Conservation (phyloP, 257 asterid genomes). For the Thymus quinquecostatus region DNA sequence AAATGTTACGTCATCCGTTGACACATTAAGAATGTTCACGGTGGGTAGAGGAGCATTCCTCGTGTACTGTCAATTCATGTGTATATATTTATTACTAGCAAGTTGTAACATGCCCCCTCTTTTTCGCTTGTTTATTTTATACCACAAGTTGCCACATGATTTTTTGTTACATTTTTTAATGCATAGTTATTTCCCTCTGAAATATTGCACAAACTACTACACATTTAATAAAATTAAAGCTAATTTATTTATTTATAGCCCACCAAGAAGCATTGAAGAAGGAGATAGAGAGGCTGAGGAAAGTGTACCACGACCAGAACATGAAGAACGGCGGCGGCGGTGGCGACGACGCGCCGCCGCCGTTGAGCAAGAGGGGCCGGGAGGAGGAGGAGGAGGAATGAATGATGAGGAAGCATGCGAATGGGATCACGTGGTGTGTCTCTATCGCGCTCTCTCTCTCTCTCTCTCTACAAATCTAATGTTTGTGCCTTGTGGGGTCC, state of each 20-base stretch:
- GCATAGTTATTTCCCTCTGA: not conserved
- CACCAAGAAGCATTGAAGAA: conserved; percentile 86
- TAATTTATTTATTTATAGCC: conserved; percentile 41
- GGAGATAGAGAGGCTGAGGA: conserved; percentile 82
- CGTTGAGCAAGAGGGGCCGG: conserved; percentile 24
- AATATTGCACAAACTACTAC: not conserved
- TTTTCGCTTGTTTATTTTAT: not conserved
- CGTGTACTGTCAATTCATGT: not conserved
- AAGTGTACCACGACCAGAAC: conserved; percentile 68
- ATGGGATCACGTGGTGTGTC: conserved; percentile 47
- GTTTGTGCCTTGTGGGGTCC: not conserved
- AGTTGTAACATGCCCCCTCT: not conserved
- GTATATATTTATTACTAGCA: not conserved
- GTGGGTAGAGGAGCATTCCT: no score
- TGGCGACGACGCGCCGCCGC: conserved; percentile 27
- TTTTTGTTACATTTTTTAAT: not conserved
- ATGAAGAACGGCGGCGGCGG: conserved; percentile 24
- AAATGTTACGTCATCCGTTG: no score
- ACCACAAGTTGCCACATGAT: not conserved
- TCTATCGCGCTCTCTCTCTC: conserved; percentile 17
- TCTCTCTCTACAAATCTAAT: not conserved
- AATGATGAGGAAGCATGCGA: not conserved
- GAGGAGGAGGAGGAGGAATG: conserved; percentile 42
- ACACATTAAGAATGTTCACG: no score
- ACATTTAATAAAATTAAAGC: not conserved